Evolutionary conservation across 2,329 filamentous ascomycete species (phyloP).

Genomic region (Sporothrix humicola): DNA sequence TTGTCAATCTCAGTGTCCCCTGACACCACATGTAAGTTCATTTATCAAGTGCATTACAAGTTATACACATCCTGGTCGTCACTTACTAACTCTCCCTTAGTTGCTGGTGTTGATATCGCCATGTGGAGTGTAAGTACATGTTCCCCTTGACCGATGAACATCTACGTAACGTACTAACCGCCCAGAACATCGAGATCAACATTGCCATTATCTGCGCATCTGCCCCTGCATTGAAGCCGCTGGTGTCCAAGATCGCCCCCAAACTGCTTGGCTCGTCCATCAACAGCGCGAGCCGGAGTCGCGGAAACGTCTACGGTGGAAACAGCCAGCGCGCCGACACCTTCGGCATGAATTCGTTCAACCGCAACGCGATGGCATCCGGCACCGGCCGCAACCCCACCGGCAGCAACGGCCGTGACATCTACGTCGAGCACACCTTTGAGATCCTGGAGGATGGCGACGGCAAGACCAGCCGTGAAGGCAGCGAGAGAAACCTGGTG

Average conservation of each 20-base stretch:
- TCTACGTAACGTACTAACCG: neutral
- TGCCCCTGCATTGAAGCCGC: neutral
- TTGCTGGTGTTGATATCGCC: conserved; percentile 13
- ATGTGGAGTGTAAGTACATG: conserved; percentile 20
- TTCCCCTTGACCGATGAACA: no score
- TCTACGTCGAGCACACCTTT: conserved; percentile 20
- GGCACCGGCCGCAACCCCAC: conserved; percentile 14
- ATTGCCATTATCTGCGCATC: conserved; percentile 19
- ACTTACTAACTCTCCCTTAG: neutral
- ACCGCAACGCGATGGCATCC: conserved; percentile 18
- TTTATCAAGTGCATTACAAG: neutral
- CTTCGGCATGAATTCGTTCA: conserved; percentile 15
- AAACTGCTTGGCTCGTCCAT: conserved; percentile 14
- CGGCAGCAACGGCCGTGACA: neutral
- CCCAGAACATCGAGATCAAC: conserved; percentile 9
- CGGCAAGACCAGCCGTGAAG: conserved; percentile 10
- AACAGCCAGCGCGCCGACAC: conserved; percentile 12
- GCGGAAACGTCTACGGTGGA: neutral
- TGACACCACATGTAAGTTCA: conserved; percentile 6
- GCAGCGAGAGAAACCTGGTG: conserved; percentile 14
- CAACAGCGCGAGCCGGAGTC: conserved; percentile 6
- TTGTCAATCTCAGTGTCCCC: neutral
- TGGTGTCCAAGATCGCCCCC: neutral
- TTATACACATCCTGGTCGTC: no score
- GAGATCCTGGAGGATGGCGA: conserved; percentile 17